Evolutionary conservation across 1,284 basidiomycete genomes (phyloP).

Genomic region (Neonothopanus nambi): DNA sequence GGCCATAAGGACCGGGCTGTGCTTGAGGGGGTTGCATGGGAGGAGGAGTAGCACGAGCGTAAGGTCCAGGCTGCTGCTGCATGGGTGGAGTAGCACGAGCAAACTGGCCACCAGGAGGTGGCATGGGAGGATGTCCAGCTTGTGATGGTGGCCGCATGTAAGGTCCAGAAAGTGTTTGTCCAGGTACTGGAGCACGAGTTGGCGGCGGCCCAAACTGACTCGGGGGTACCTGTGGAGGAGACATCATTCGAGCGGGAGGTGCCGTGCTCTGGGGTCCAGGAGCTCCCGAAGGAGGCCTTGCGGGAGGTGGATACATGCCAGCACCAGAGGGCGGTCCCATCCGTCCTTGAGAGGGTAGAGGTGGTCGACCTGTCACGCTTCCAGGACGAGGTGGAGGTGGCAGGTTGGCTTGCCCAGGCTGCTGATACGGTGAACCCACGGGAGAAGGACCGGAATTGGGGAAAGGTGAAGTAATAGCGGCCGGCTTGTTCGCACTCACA

Average conservation of each 20-base stretch:
- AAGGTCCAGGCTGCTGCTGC: constrained; percentile 28
- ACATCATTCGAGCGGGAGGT: constrained; percentile 42
- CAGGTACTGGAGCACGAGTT: constrained; percentile 30
- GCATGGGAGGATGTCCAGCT: too few relatives aligned
- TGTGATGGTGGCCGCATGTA: too few relatives aligned
- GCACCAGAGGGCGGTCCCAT: constrained; percentile 28
- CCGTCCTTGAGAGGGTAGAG: constrained; percentile 45
- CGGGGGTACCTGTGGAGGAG: constrained; percentile 40
- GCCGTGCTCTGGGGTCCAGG: constrained; percentile 31
- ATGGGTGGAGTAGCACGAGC: constrained; percentile 23
- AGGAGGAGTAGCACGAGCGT: constrained; percentile 42
- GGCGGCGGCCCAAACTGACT: constrained; percentile 47
- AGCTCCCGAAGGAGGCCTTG: constrained; percentile 30
- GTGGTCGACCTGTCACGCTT: constrained; percentile 54
- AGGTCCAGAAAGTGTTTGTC: constrained; percentile 31
- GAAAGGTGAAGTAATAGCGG: constrained; percentile 87
- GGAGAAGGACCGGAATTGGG: constrained; percentile 61
- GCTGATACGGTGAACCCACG: constrained; percentile 47
- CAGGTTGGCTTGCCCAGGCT: constrained; percentile 40
- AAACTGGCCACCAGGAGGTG: constrained; percentile 26
- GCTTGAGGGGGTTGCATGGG: constrained; percentile 25
- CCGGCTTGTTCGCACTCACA: constrained; percentile 52
- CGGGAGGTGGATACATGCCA: constrained; percentile 29
- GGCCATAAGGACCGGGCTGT: constrained; percentile 15
- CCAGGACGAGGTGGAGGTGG: constrained; percentile 67